Evolutionary conservation across 768 basidiomycete species (phyloP), one percentile per base, ranked within the genome.

Genomic region (Gloeophyllum trabeum): DNA sequence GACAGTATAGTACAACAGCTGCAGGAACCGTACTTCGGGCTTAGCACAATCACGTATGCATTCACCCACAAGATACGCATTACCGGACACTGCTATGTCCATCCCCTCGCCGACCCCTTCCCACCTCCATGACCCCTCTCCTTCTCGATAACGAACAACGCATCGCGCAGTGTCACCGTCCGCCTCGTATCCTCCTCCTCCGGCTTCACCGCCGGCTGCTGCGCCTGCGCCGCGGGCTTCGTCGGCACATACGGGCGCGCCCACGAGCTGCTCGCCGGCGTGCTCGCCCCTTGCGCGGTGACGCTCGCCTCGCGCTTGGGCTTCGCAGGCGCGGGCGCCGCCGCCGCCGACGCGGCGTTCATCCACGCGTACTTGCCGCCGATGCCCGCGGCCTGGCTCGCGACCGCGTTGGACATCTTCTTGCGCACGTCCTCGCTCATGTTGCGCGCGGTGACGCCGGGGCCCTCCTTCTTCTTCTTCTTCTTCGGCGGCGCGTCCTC

Each of bases 361-460:
- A 92, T 88, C 90, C 90, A 93, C 13, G 84, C 70, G 52, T 91
- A 93, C 59, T 81, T 82, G 18, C 82, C 79, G 1, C 79, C 76
- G 18, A 88, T 55, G 0, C 90, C 90, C n/a, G 88, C 86, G 4
- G 87, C 87, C 55, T 88, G 87, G 49, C 79, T 82, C 19, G 90
- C 90, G 4, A 86, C 84, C 19, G 83, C 83, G 57, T 94, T 90
- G 24, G 82, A 84, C 79, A 92, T 79, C 57, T 88, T 90, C 70
- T 93, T 93, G 50, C 81, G 68, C 51, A 89, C 83, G 51, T 92
- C 90, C 59, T 91, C 90, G 4, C 80, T 82, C 85, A 93, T 88
- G 54, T 90, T 91, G 43, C 83, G 67, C 42, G 88, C 86, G 0
- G 84, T 85, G 7, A 88, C 82, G 7, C 86, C 83, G 0, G 87